These are phyloP conservation scores for Phytophthora fragariae DNA, from an alignment of 352 stramenopile genomes.

Conservation along the genomic window DNA sequence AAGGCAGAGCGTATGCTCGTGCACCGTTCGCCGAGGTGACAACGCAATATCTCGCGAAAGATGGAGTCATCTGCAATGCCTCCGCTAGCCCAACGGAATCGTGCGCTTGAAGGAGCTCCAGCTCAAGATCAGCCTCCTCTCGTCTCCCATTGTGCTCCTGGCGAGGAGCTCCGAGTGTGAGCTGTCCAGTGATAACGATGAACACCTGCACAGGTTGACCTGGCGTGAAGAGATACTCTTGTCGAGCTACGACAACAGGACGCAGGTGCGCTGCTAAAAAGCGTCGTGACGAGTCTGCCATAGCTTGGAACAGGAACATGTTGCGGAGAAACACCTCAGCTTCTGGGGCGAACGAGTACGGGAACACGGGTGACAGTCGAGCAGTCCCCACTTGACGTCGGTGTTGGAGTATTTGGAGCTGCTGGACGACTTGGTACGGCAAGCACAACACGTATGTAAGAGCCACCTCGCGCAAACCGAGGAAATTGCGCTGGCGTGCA, in stretches of 20 bases:
- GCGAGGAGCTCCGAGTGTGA: slow-evolving; percentile 41
- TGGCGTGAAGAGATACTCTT: slow-evolving; percentile 68
- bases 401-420: slow-evolving; percentile 31
- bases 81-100: slow-evolving; percentile 59
- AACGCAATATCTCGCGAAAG: slow-evolving; percentile 60
- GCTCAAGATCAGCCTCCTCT: slow-evolving; percentile 54
- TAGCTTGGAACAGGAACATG: slow-evolving; percentile 56
- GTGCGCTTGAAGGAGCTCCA: slow-evolving; percentile 62
- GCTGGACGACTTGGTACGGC: slow-evolving; percentile 39
- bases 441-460: slow-evolving; percentile 52
- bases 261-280: slow-evolving; percentile 60
- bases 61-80: slow-evolving; percentile 39
- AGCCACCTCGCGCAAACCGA: slow-evolving; percentile 48
- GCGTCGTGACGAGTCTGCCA: slow-evolving; percentile 42
- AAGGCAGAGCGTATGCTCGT: slow-evolving; percentile 48
- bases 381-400: slow-evolving; percentile 5
- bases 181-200: slow-evolving; percentile 52
- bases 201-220: slow-evolving; percentile 56
- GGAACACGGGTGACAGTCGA: slow-evolving; percentile 15
- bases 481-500: slow-evolving; percentile 55
- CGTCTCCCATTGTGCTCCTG: slow-evolving; percentile 14
- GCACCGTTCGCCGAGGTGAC: slow-evolving; percentile 41
- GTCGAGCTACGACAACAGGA: slow-evolving; percentile 35
- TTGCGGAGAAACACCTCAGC: slow-evolving; percentile 42
- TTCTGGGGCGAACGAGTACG: slow-evolving; percentile 31